These are phyloP conservation scores for Syzygium jambos DNA, from an alignment of 345 rosid species.

Conservation along the genomic window DNA sequence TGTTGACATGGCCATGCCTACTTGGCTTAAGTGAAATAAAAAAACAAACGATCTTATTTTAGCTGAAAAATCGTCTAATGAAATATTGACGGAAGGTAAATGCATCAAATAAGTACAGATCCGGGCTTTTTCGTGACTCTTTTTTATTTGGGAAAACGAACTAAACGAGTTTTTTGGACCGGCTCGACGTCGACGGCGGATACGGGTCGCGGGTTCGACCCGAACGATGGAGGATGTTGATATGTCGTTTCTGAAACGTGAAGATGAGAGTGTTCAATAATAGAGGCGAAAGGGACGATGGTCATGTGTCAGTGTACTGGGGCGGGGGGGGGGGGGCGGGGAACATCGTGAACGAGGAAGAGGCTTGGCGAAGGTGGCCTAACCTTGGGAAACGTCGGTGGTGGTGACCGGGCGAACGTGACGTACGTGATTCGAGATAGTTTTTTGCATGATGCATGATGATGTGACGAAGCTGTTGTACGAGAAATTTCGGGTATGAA, in stretches of 20 bases:
- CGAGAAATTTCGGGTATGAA: neutral
- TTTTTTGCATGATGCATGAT: neutral
- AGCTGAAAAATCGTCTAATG: too few species aligned
- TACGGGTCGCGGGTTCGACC: neutral
- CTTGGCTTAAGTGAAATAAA: too few species aligned
- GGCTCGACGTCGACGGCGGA: neutral
- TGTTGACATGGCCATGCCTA: too few species aligned
- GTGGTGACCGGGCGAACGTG: neutral
- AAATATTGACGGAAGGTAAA: too few species aligned
- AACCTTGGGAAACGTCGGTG: neutral
- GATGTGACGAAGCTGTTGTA: neutral
- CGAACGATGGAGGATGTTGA: neutral
- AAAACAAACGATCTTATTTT: too few species aligned
- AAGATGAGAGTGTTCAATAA: neutral
- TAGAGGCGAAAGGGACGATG: neutral
- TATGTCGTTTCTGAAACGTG: neutral
- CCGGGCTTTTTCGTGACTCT: too few species aligned
- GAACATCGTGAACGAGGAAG: neutral
- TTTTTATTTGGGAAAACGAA: too few species aligned
- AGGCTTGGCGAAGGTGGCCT: neutral
- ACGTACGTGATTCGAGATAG: neutral
- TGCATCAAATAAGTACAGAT: too few species aligned
- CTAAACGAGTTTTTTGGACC: neutral
- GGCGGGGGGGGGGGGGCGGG: neutral
- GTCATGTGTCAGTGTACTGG: neutral